Percentiles rank a stretch among this genome's conserved stretches.
Evolutionary conservation across 805 yeast species (phyloP).

Genomic region (Torulaspora delbrueckii): DNA sequence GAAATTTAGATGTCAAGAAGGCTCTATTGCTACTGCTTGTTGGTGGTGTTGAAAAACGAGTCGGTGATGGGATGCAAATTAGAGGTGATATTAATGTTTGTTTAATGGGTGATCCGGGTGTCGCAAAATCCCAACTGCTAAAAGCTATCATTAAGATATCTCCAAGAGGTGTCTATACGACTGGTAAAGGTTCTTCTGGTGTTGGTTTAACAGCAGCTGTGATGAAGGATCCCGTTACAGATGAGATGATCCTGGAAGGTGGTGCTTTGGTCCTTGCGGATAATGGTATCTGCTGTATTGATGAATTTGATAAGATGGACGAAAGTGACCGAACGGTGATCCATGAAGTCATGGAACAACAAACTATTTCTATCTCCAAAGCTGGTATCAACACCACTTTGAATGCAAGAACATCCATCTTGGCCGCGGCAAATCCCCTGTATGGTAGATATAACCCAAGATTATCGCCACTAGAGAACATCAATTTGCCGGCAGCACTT

Average conservation of each 20-base stretch:
- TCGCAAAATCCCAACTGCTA: conserved; percentile 92
- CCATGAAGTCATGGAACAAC: conserved; percentile 99
- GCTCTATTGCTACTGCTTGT: conserved; percentile 77
- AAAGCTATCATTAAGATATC: conserved; percentile 89
- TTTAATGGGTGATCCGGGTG: conserved; percentile 99
- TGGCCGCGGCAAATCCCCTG: conserved; percentile 98
- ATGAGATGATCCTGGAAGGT: conserved; percentile 96
- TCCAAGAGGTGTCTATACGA: conserved; percentile 94
- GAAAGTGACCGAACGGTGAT: conserved; percentile 95
- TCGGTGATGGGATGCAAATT: conserved; percentile 95
- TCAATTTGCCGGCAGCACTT: conserved; percentile 93
- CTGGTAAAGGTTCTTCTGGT: conserved; percentile 98
- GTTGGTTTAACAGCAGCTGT: conserved; percentile 99
- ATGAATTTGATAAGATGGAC: conserved; percentile 99
- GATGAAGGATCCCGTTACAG: conserved; percentile 98
- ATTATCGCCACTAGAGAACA: conserved; percentile 88
- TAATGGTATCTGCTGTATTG: conserved; percentile 97
- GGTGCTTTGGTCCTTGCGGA: conserved; percentile 97
- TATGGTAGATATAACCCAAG: conserved; percentile 91
- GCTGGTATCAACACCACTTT: conserved; percentile 96
- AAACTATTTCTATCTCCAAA: conserved; percentile 92
- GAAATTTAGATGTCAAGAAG: conserved; percentile 90
- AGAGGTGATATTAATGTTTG: conserved; percentile 96
- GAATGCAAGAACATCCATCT: conserved; percentile 89
- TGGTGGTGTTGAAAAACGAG: conserved; percentile 92